Evolutionary conservation across 148 eudicot genomes (phyloP).

Genomic region (Rhododendron vialii): DNA sequence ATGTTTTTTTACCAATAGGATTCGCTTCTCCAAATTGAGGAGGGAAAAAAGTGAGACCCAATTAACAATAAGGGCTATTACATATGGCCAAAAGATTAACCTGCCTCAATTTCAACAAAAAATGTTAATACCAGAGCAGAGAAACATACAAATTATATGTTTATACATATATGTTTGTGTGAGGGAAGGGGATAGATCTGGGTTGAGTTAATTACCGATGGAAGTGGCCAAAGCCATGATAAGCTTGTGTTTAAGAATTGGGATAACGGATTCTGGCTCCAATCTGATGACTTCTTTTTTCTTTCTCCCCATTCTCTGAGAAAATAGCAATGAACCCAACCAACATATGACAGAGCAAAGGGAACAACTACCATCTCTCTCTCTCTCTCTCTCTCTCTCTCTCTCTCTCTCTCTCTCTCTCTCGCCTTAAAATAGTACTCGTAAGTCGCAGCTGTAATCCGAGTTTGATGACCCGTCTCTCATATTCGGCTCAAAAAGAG

Average conservation of each 20-base stretch:
- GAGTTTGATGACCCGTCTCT: slow-evolving; percentile 1
- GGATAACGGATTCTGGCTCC: slow-evolving; percentile 79
- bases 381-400: background rate
- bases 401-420: background rate
- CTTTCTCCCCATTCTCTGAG: slow-evolving; percentile 15
- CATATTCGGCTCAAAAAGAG: background rate
- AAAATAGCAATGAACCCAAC: background rate
- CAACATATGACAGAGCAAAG: background rate
- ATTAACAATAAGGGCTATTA: background rate
- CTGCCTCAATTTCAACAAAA: background rate
- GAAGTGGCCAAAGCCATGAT: slow-evolving; percentile 64
- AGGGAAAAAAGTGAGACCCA: background rate
- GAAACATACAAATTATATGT: background rate
- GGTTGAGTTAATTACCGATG: slow-evolving; percentile 34
- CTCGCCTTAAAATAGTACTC: background rate
- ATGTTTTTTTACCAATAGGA: background rate
- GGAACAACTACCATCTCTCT: background rate
- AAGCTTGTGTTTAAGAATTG: slow-evolving; percentile 63
- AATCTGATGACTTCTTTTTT: slow-evolving; percentile 57
- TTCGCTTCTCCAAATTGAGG: background rate
- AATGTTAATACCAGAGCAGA: background rate
- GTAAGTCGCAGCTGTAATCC: background rate
- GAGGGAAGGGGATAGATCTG: too few species aligned
- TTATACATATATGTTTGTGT: background rate
- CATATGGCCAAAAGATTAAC: background rate